Evolutionary conservation across 2,329 filamentous ascomycete species (phyloP).

Genomic region (Pseudogymnoascus sp.): DNA sequence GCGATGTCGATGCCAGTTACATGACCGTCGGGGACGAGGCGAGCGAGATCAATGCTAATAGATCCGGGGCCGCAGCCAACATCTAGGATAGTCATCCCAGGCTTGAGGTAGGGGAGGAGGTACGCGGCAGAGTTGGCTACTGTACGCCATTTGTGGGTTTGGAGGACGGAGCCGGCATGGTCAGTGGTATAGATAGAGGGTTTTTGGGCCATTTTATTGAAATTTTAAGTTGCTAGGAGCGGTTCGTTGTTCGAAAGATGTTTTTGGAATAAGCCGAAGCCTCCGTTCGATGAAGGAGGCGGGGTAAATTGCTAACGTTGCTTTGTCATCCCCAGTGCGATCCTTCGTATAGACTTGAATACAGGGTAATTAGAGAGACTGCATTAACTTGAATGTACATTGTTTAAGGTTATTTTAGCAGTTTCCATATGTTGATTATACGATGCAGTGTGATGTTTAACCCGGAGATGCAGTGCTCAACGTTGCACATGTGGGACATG

Average conservation of each 20-base stretch:
- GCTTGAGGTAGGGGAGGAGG: constrained; percentile 33
- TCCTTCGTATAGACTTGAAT: neutral
- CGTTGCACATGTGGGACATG: neutral
- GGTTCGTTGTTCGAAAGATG: neutral
- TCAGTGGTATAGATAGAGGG: constrained; percentile 13
- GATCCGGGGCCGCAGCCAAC: constrained; percentile 42
- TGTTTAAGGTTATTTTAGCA: neutral
- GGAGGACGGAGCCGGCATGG: constrained; percentile 15
- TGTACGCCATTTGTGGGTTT: constrained; percentile 33
- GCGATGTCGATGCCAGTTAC: constrained; percentile 34
- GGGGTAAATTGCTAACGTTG: neutral
- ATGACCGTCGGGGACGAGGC: constrained; percentile 32
- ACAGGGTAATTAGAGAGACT: neutral
- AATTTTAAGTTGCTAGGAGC: neutral
- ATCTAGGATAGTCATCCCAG: constrained; percentile 31
- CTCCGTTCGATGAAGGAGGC: neutral
- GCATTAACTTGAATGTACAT: neutral
- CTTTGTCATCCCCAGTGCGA: neutral
- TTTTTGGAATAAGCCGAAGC: neutral
- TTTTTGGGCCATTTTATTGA: neutral
- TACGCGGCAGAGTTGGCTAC: constrained; percentile 37
- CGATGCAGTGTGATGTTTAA: neutral
- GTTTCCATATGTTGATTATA: neutral
- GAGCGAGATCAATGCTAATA: constrained; percentile 37
- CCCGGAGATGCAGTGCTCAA: neutral